Base-by-base conservation (phyloP, 352 stramenopile genomes). In the Phytopythium sindhum region DNA sequence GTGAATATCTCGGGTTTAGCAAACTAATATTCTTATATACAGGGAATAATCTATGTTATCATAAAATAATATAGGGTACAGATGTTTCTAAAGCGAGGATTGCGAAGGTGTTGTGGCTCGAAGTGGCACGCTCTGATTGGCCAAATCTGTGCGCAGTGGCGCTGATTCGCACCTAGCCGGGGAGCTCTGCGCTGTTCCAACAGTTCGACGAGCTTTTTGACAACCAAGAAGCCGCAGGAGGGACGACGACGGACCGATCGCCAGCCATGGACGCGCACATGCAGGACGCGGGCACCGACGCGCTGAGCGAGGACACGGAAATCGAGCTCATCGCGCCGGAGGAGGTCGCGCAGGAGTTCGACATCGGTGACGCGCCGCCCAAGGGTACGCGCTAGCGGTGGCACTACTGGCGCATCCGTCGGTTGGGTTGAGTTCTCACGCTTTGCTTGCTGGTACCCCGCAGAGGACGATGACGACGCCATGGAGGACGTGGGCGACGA, bases 321-420 rank as follows among this genome's bases (percentile, higher is more conserved):
- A 89, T 93, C 37, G 88, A 94, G 51, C 74, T 95, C 68, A 94
- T 96, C 75, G 83, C 84, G 55, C 70, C 78, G 28, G 84, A 96
- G 57, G 88, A 96, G 50, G 81, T 74, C 31, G 81, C 78, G 19
- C 70, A 95, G 63, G 88, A 96, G 75, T 95, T 91, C 64, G 86
- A 90, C 0, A 80, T 96, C 24, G 88, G 88, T 45, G 88, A 94
- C 41, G 83, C 79, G 15, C 48, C 48, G 48, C 86, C 86, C 29
- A 68, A 75, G 80, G 86, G 86, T 95, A 50, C 52, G 68, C 62
- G 2, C 39, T 41, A 44, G 33, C 33, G 33, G 1, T 14, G 10
- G 33, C 33, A 21, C 39, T 56, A 56, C 39, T 9, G 7, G 12
- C 39, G 41, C 15, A 23, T 56, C 15, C 35, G 17, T 35, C 33